Evolutionary conservation across 2,329 filamentous ascomycete genomes (phyloP).

Genomic region (Penicillium sp.): DNA sequence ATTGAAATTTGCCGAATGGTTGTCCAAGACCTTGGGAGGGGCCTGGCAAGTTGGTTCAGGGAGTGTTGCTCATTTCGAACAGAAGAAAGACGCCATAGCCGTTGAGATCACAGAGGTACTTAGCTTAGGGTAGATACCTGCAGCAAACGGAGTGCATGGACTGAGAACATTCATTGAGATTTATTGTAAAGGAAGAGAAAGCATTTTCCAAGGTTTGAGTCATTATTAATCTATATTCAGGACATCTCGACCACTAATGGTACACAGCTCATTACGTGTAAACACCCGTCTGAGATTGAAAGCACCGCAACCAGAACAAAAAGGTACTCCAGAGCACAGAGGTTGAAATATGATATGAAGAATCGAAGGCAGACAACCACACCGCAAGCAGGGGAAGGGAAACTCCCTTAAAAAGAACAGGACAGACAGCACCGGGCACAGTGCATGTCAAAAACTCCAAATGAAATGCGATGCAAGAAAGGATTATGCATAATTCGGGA

Average conservation of each 20-base stretch:
- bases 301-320: constrained; percentile 14
- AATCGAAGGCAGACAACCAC: constrained; percentile 19
- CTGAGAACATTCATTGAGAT: neutral
- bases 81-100: too few species aligned
- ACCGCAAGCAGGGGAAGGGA: constrained; percentile 3
- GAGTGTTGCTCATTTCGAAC: too few species aligned
- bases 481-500: constrained; percentile 17
- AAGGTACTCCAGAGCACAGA: constrained; percentile 29
- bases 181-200: neutral
- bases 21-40: too few species aligned
- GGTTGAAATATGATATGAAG: constrained; percentile 25
- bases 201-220: neutral
- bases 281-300: constrained; percentile 23
- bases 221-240: constrained; percentile 29
- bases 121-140: too few species aligned
- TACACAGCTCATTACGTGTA: constrained; percentile 25
- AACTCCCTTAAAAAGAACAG: neutral
- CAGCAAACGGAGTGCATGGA: too few species aligned
- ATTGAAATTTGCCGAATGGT: too few species aligned
- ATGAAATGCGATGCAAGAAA: constrained; percentile 25
- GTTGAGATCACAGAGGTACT: too few species aligned
- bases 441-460: constrained; percentile 23
- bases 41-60: too few species aligned
- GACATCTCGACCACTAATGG: constrained; percentile 16
- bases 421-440: constrained; percentile 2